These are phyloP conservation scores for Galerina sulciceps DNA, from an alignment of 768 basidiomycete genomes.

Conservation along the genomic window DNA sequence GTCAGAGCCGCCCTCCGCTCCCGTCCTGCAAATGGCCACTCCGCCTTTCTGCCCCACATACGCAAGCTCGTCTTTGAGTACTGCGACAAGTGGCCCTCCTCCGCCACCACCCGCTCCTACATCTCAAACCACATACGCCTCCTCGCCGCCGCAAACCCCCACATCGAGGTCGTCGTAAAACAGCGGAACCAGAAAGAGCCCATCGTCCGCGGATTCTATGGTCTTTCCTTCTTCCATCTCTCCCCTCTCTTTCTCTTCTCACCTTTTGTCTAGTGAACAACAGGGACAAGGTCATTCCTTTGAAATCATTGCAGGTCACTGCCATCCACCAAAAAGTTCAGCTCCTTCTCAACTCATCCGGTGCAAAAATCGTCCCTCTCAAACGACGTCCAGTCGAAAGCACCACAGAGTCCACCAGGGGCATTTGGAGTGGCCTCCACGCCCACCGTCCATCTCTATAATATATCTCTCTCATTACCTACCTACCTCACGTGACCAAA, in stretches of 20 bases:
- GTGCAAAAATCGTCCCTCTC: conserved; percentile 81
- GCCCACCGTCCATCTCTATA: conserved; percentile 65
- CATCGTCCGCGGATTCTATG: conserved; percentile 82
- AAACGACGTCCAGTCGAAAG: conserved; percentile 81
- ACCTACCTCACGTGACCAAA: conserved; percentile 33
- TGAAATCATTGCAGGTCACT: conserved; percentile 75
- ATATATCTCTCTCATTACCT: too few species aligned
- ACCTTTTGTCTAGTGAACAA: conserved; percentile 65
- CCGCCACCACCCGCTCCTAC: conserved; percentile 70
- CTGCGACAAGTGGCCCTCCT: conserved; percentile 83
- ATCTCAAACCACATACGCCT: conserved; percentile 63
- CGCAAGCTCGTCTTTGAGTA: conserved; percentile 89
- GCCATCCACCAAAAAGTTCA: conserved; percentile 80
- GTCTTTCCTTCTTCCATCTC: conserved; percentile 43
- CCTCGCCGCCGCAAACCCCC: conserved; percentile 75
- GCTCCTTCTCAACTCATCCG: conserved; percentile 85
- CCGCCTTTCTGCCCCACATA: conserved; percentile 74
- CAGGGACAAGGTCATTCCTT: conserved; percentile 85
- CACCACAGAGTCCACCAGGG: conserved; percentile 78
- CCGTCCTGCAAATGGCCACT: conserved; percentile 73
- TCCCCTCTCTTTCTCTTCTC: conserved; percentile 20
- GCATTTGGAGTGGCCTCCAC: conserved; percentile 91
- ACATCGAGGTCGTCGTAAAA: conserved; percentile 84
- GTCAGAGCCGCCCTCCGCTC: conserved; percentile 56
- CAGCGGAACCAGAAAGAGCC: conserved; percentile 79